Evolutionary conservation across 225 moss, liverwort and hornwort genomes (phyloP).

Genomic region (Straminergon stramineum): DNA sequence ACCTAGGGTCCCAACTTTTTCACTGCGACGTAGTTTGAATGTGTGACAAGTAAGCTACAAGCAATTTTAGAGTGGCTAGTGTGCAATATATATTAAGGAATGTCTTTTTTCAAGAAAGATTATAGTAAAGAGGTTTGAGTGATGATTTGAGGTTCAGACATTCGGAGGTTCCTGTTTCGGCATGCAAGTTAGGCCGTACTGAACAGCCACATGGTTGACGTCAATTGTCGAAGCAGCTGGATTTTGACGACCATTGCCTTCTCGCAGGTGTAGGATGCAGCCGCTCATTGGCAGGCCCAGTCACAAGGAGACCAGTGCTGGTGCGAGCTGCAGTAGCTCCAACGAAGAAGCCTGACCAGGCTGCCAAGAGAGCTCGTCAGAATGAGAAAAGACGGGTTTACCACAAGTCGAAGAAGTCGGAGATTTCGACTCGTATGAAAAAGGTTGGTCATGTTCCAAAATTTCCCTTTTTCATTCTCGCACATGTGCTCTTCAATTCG

Average conservation of each 20-base stretch:
- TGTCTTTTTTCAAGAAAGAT: background rate
- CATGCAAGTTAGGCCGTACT: background rate
- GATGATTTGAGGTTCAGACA: background rate
- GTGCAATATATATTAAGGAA: background rate
- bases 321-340: slow-evolving; percentile 47
- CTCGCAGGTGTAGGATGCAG: slow-evolving; percentile 24
- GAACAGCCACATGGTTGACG: background rate
- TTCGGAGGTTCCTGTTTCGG: background rate
- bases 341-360: slow-evolving; percentile 72
- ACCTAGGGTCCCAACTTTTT: background rate
- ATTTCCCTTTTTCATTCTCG: background rate
- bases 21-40: background rate
- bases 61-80: background rate
- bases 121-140: background rate
- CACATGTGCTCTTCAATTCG: background rate
- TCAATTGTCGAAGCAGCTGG: background rate
- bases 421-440: slow-evolving; percentile 95
- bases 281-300: background rate
- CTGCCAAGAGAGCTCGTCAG: slow-evolving; percentile 80
- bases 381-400: slow-evolving; percentile 71
- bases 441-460: slow-evolving; percentile 31
- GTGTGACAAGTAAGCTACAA: background rate
- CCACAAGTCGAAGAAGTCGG: slow-evolving; percentile 89
- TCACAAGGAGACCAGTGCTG: slow-evolving; percentile 37
- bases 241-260: background rate